phyloP scores from a whole-genome alignment of 495 filamentous ascomycete genomes.

The Annulohypoxylon maeteangense region DNA sequence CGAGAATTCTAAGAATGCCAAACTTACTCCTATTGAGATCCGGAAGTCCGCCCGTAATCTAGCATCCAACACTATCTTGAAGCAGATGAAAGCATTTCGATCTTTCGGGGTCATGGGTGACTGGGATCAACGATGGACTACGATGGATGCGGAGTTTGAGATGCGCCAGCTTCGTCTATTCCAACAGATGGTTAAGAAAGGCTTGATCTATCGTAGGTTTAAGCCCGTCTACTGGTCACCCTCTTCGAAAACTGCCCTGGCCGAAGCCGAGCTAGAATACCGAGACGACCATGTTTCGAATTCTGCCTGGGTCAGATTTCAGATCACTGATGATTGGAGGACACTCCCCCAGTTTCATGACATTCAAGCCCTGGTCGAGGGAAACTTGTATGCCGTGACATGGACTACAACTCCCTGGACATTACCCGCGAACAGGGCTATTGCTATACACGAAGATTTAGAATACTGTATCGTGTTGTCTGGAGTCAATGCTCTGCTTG shows the following conservation, averaged over 20 bases:
- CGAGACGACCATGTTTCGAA: constrained; percentile 82
- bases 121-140: constrained; percentile 92
- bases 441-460: constrained; percentile 78
- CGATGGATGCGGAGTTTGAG: constrained; percentile 91
- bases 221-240: constrained; percentile 98
- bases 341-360: constrained; percentile 47
- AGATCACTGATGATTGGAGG: constrained; percentile 65
- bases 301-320: constrained; percentile 85
- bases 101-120: constrained; percentile 92
- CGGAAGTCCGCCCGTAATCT: constrained; percentile 78
- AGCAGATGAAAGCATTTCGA: constrained; percentile 85
- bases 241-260: constrained; percentile 87
- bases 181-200: constrained; percentile 81
- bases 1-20: constrained; percentile 56
- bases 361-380: constrained; percentile 47
- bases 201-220: constrained; percentile 85
- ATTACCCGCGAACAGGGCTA: constrained; percentile 88
- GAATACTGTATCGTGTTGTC: constrained; percentile 76
- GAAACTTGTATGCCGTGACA: constrained; percentile 74
- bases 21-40: constrained; percentile 58
- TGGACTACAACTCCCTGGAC: constrained; percentile 99
- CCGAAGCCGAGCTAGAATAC: constrained; percentile 97
- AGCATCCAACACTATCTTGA: constrained; percentile 75
- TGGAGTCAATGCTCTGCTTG: constrained; percentile 59
- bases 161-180: constrained; percentile 87